Conservation (phyloP, 495 filamentous ascomycete species). For the Hypomontagnella submonticulosa region DNA sequence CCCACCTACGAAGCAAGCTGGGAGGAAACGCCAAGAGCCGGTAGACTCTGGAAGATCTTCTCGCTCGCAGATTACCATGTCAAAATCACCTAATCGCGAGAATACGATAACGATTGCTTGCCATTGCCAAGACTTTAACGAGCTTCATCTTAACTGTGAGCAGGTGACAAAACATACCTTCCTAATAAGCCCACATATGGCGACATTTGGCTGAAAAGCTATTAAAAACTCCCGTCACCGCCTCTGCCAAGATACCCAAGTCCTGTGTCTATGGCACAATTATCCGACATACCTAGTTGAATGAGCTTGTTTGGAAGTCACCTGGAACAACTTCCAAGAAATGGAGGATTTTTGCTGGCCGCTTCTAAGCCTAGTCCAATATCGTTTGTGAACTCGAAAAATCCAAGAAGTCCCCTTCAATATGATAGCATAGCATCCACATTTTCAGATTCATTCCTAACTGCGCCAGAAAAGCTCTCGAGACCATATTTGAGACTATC, state of each 20-base stretch:
- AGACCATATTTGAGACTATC: constrained; percentile 12
- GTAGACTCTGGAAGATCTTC: constrained; percentile 7
- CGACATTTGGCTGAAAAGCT: constrained; percentile 15
- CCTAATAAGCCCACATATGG: constrained; percentile 2
- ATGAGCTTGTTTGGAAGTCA: constrained; percentile 13
- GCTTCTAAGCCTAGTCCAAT: constrained; percentile 19
- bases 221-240: constrained; percentile 9
- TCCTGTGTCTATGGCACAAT: constrained; percentile 4
- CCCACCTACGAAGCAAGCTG: constrained; percentile 21
- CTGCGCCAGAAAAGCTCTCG: constrained; percentile 7
- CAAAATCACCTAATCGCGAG: constrained; percentile 19
- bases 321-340: constrained; percentile 27
- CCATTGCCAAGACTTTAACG: constrained; percentile 15
- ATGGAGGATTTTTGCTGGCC: constrained; percentile 22
- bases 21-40: constrained; percentile 36
- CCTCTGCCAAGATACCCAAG: constrained; percentile 12
- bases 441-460: constrained; percentile 18
- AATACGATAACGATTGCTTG: constrained; percentile 5
- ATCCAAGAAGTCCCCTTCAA: constrained; percentile 3
- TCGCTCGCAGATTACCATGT: constrained; percentile 13
- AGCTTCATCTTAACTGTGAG: constrained; percentile 11
- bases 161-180: constrained; percentile 8
- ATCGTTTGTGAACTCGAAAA: constrained; percentile 1
- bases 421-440: constrained; percentile 1
- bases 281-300: background rate